phyloP scores from a whole-genome alignment of 805 yeast species.

The Lachancea nothofagi region DNA sequence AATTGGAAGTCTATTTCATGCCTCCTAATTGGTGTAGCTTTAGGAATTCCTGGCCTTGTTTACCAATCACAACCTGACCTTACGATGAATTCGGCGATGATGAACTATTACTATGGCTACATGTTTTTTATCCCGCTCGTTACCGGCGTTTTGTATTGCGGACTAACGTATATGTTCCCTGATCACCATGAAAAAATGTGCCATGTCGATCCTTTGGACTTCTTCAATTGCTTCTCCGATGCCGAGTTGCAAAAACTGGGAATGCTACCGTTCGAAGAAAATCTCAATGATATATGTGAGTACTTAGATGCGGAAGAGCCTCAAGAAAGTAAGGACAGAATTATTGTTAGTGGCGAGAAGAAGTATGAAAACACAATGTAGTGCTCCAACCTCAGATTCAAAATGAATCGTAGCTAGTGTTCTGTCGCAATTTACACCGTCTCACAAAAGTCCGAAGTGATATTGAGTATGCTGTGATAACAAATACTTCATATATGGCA shows the following conservation, averaged over 20 bases:
- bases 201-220: slow-evolving; percentile 18
- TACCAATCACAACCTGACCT: slow-evolving; percentile 14
- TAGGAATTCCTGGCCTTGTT: slow-evolving; percentile 22
- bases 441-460: too few relatives aligned
- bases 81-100: slow-evolving; percentile 15
- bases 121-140: slow-evolving; percentile 20
- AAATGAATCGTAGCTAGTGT: too few relatives aligned
- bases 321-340: too few relatives aligned
- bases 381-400: too few relatives aligned
- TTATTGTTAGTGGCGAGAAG: too few relatives aligned
- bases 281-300: too few relatives aligned
- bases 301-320: too few relatives aligned
- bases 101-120: slow-evolving; percentile 21
- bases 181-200: slow-evolving; percentile 15
- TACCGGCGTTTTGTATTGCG: slow-evolving; percentile 14
- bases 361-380: too few relatives aligned
- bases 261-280: too few relatives aligned
- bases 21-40: slow-evolving; percentile 14
- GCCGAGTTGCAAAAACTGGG: slow-evolving; percentile 16
- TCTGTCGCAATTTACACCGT: too few relatives aligned
- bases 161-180: slow-evolving; percentile 14
- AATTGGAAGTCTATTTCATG: slow-evolving; percentile 16
- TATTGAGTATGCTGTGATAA: too few relatives aligned
- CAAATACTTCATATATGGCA: too few relatives aligned
- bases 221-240: slow-evolving; percentile 21